Evolutionary conservation across 257 asterid genomes (phyloP), one percentile per base, ranked within the genome.

Genomic region (Solanum piurae): DNA sequence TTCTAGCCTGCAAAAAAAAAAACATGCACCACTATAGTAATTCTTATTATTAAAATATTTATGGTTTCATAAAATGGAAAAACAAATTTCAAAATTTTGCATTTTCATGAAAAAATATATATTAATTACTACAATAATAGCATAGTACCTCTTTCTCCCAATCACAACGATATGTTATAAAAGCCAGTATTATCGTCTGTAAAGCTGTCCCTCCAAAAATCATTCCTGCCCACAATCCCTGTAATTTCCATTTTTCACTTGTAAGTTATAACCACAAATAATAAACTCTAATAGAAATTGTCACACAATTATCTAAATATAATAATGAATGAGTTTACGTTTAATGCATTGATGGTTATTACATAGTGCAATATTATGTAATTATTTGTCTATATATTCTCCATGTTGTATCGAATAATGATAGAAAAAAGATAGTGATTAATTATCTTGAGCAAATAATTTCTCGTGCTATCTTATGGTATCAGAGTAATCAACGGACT

Each of bases 201-300:
- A 91, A 4, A 44, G 92, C 92, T 2, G 93, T 92, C 79, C 95
- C 95, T 66, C 95, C 95, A 74, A 93, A 90, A 23, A 92, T 89
- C 95, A 91, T 90, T 88, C 95, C 95, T 3, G 90, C 92, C 93
- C 94, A 91, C 12, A 91, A 85, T 0, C 94, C 92, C 94, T 93
- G 37, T 5, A 33, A 9, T 66, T 37, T 58, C 4, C 55, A 75
- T 11, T 73, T 20, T 73, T 20, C 46, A 34, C 23, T 21, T 5
- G 23, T 37, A 74, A 21, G 18, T 37, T 37, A 23, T 37, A 74
- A 37, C 10, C 83, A 21, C 31, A 74, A 74, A 37, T 2, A 34
- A 12, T 2, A 31, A 37, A 31, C 38, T 68, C 10, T 31, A 69
- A 69, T 29, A 10, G 5, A 71, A 31, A 14, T 31, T 13, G 40